Evolutionary conservation across 768 basidiomycete species (phyloP), one percentile per base, ranked within the genome.

Genomic region (Termitomyces sp.): DNA sequence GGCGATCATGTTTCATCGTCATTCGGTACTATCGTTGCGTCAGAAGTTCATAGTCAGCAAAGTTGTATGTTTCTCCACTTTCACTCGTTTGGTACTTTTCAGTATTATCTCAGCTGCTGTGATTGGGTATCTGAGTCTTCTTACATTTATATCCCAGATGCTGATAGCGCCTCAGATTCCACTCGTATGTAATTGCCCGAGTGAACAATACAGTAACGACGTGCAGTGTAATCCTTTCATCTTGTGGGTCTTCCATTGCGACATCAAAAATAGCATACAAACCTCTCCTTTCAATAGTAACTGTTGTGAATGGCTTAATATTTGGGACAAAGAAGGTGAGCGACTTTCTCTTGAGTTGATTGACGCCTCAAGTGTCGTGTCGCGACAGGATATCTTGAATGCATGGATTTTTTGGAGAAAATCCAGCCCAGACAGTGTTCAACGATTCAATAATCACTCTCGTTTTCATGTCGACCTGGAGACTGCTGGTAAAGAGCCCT

Each of bases 141-240:
- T 20, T 56, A 4, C 2, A 20, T 25, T 47, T 1, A 5, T 20
- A 31, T 14, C 4, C n/a, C 15, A 0, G 1, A 37, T 12, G 20
- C 31, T 45, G 12, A 56, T 47, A 1, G 25, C 29, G 17, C 17
- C 7, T 42, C 5, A 60, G 53, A 37, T 9, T 60, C 14, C 60
- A 60, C 20, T 40, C 60, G 4, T 60, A 56, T 38, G 47, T 56
- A n/a, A 50, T 49, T 49, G 34, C 53, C 34, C 45, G 60, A 7
- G 46, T 60, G 17, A 60, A 49, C 47, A 60, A 60, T n/a, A 60
- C 60, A 10, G 53, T 60, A 10, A 60, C 60, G 17, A 60, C 60
- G 11, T 60, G 60, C n/a, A 60, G 60, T 14, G 60, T 56, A 36
- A 36, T 60, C 12, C 60, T 60, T 5, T 49, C 60, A 7, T 46